Evolutionary conservation across 2,329 filamentous ascomycete genomes (phyloP).

Genomic region (Ophiostoma sp.): DNA sequence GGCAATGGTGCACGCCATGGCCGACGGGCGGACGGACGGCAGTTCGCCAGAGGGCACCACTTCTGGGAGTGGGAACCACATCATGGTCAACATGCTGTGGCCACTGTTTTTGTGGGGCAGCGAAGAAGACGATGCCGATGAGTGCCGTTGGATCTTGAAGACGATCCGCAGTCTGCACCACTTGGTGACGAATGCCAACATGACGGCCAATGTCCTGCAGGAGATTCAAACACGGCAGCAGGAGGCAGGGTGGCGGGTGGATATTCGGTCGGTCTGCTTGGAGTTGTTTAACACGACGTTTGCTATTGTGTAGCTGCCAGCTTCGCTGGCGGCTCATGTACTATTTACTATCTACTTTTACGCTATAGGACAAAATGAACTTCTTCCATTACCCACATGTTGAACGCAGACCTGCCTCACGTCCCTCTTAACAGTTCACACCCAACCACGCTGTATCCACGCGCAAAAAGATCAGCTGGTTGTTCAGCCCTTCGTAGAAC

Average conservation of each 20-base stretch:
- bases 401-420: neutral
- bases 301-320: neutral
- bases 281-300: conserved; percentile 4
- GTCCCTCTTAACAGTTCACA: neutral
- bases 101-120: conserved; percentile 11
- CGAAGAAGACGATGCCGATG: conserved; percentile 1
- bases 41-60: too few relatives aligned
- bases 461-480: conserved; percentile 1
- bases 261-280: neutral
- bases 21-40: neutral
- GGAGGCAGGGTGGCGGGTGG: conserved; percentile 1
- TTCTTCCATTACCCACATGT: neutral
- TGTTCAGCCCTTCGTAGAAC: neutral
- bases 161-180: neutral
- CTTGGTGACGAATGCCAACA: neutral
- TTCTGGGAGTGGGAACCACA: neutral
- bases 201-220: conserved; percentile 7
- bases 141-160: conserved; percentile 12
- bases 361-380: neutral
- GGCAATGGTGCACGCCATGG: neutral
- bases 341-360: neutral
- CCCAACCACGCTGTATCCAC: neutral
- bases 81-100: conserved; percentile 18
- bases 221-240: conserved; percentile 9
- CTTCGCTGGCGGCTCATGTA: too few relatives aligned